Conservation (phyloP, 2,329 filamentous ascomycete species). For the Cercospora citrullina region DNA sequence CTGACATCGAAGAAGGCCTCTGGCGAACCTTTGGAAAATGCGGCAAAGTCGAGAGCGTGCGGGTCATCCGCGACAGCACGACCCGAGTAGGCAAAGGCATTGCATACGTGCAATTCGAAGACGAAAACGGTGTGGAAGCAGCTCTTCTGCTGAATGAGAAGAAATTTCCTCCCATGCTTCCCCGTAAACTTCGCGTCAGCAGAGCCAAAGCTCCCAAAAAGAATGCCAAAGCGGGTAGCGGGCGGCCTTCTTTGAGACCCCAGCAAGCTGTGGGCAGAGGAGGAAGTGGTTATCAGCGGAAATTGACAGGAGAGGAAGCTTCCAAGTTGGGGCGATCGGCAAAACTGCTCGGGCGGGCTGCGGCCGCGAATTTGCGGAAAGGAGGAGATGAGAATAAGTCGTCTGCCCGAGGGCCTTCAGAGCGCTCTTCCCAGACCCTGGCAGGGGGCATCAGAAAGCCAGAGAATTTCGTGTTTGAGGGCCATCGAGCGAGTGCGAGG, state of each 20-base stretch:
- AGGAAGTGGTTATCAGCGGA: constrained; percentile 61
- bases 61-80: constrained; percentile 82
- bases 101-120: constrained; percentile 93
- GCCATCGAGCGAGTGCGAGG: constrained; percentile 68
- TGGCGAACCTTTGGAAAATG: constrained; percentile 77
- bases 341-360: constrained; percentile 71
- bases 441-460: constrained; percentile 55
- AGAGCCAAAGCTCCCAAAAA: constrained; percentile 73
- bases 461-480: constrained; percentile 77
- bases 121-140: constrained; percentile 85
- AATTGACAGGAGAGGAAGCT: constrained; percentile 67
- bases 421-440: not conserved
- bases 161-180: constrained; percentile 92
- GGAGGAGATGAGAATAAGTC: constrained; percentile 12
- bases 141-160: constrained; percentile 86
- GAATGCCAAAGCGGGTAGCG: constrained; percentile 44
- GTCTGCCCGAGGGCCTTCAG: not conserved
- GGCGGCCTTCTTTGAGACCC: constrained; percentile 28
- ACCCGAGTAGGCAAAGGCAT: constrained; percentile 96
- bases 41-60: constrained; percentile 87
- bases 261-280: constrained; percentile 19
- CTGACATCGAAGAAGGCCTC: constrained; percentile 88
- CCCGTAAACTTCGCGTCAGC: constrained; percentile 78
- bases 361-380: constrained; percentile 50
- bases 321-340: constrained; percentile 71